Evolutionary conservation across 1,284 basidiomycete species (phyloP).

Genomic region (Ceratobasidium sp.): DNA sequence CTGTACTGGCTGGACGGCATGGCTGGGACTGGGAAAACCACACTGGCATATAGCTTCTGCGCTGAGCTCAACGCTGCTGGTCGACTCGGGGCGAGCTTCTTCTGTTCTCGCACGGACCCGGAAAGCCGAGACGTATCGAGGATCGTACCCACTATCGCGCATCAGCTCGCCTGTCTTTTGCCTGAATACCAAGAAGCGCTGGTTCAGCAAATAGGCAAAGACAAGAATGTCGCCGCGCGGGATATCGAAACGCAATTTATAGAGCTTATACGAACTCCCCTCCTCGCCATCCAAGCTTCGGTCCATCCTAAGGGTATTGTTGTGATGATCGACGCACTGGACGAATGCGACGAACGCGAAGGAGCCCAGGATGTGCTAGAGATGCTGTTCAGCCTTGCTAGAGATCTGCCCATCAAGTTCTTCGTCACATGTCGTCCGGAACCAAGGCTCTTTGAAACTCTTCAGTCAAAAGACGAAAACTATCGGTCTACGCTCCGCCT

Average conservation of each 20-base stretch:
- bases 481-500: neutral
- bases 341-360: neutral
- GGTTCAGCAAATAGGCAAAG: neutral
- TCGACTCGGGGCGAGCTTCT: constrained; percentile 53
- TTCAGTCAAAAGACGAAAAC: neutral
- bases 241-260: constrained; percentile 50
- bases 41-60: constrained; percentile 52
- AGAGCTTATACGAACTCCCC: constrained; percentile 47
- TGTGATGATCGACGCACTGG: constrained; percentile 6
- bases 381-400: neutral
- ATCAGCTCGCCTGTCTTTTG: constrained; percentile 51
- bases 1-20: constrained; percentile 56
- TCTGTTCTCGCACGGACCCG: constrained; percentile 53
- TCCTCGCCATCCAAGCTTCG: neutral
- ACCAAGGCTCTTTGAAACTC: neutral
- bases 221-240: constrained; percentile 50
- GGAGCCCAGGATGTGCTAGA: neutral
- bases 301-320: neutral
- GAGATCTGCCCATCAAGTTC: neutral
- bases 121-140: constrained; percentile 50
- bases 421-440: constrained; percentile 5
- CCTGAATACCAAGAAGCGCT: neutral
- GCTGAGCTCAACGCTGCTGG: constrained; percentile 43
- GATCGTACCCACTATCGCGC: constrained; percentile 51
- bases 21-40: constrained; percentile 55